A percentile compares a stretch with the other conserved stretches of the same genome.
phyloP scores from a whole-genome alignment of 2,329 filamentous ascomycete species.

The Berkeleyomyces basicola region DNA sequence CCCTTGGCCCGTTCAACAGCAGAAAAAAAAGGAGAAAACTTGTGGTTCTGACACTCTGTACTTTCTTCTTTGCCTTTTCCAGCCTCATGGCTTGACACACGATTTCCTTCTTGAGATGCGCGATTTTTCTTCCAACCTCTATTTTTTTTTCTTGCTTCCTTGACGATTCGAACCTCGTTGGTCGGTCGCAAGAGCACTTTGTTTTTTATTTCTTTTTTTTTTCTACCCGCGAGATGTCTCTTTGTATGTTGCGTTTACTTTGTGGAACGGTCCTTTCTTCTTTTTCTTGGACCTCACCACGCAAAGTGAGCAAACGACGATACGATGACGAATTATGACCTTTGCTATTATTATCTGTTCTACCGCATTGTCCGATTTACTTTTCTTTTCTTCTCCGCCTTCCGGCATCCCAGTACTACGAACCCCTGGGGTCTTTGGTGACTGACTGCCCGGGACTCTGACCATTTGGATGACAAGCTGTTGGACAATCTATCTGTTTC shows the following conservation, averaged over 20 bases:
- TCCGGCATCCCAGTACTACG: no score
- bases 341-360: not conserved
- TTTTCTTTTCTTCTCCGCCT: not conserved
- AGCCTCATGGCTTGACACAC: slow-evolving; percentile 13
- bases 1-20: slow-evolving; percentile 3
- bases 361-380: not conserved
- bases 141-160: slow-evolving; percentile 1
- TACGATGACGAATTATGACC: slow-evolving; percentile 14
- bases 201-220: slow-evolving; percentile 10
- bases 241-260: slow-evolving; percentile 1
- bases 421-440: no score
- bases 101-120: not conserved
- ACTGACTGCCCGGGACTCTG: no score
- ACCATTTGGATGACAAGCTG: no score
- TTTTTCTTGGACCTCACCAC: not conserved
- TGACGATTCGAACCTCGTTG: slow-evolving; percentile 2
- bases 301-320: not conserved
- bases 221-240: slow-evolving; percentile 11
- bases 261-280: not conserved
- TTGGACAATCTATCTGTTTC: not conserved
- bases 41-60: slow-evolving; percentile 14
- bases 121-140: not conserved
- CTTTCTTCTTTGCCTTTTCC: slow-evolving; percentile 7
- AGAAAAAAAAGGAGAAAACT: slow-evolving; percentile 9
- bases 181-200: not conserved